Conservation (phyloP, 179 eudicot species). For the Sideroxylon spinosum region DNA sequence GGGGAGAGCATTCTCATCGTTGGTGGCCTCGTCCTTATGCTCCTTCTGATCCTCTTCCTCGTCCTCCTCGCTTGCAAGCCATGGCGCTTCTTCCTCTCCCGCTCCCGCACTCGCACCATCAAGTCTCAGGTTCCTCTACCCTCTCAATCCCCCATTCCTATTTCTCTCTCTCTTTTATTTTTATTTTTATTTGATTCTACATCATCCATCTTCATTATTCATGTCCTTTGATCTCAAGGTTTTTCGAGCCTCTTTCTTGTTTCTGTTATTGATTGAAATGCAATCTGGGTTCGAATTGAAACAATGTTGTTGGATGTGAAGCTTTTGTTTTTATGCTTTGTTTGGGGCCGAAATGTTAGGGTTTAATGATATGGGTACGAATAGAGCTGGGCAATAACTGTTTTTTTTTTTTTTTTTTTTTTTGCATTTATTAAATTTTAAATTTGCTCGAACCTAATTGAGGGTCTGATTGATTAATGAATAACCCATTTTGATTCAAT, state of each 20-base stretch:
- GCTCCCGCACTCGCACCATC: slow-evolving; percentile 33
- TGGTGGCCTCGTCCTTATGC: slow-evolving; percentile 30
- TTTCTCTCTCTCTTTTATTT: background rate
- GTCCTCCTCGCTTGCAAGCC: slow-evolving; percentile 68
- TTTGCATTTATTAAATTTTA: too few species aligned
- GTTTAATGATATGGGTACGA: background rate
- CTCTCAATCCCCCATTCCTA: background rate
- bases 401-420: too few species aligned
- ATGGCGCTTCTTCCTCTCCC: slow-evolving; percentile 59
- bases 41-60: slow-evolving; percentile 46
- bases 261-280: background rate
- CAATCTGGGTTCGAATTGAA: background rate
- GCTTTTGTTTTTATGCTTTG: background rate
- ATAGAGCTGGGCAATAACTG: background rate
- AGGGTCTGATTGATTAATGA: background rate
- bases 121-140: slow-evolving; percentile 36
- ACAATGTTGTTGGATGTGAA: slow-evolving; percentile 1
- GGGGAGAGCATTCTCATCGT: slow-evolving; percentile 21
- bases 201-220: background rate
- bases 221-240: slow-evolving; percentile 3
- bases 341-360: background rate
- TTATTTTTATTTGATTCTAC: background rate
- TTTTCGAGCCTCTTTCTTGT: slow-evolving; percentile 3
- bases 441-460: background rate
- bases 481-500: background rate